Conservation (phyloP, 176 grass and related monocot genomes). For the Musa troglodytarum region DNA sequence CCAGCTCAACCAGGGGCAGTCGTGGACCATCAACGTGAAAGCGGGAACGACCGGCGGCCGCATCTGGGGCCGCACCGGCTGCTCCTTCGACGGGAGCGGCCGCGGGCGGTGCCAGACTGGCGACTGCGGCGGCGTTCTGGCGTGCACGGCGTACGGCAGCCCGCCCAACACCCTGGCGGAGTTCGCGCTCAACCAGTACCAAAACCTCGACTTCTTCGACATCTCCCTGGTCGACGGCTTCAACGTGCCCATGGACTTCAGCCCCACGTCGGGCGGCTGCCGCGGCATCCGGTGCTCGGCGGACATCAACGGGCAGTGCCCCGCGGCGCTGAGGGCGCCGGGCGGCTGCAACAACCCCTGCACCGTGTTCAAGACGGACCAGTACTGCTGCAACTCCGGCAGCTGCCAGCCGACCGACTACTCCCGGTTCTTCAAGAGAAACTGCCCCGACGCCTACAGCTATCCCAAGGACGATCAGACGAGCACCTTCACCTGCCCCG, state of each 20-base stretch:
- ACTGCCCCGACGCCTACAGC: too few relatives aligned
- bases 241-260: conserved; percentile 52
- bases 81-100: conserved; percentile 38
- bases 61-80: conserved; percentile 10
- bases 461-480: too few relatives aligned
- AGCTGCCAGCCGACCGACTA: too few relatives aligned
- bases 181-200: too few relatives aligned
- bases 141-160: too few relatives aligned
- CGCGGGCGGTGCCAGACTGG: conserved; percentile 35
- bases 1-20: not conserved
- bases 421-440: too few relatives aligned
- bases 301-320: conserved; percentile 32
- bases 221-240: conserved; percentile 42
- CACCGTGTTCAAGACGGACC: conserved; percentile 26
- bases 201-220: too few relatives aligned
- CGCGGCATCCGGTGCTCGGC: conserved; percentile 9
- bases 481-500: too few relatives aligned
- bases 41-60: too few relatives aligned
- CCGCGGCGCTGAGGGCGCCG: not conserved
- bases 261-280: conserved; percentile 19
- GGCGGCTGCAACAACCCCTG: conserved; percentile 42
- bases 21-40: too few relatives aligned
- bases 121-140: conserved; percentile 47
- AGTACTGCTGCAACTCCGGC: conserved; percentile 24
- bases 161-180: too few relatives aligned